Evolutionary conservation across 345 rosid genomes (phyloP).

Genomic region (Boechera stricta): DNA sequence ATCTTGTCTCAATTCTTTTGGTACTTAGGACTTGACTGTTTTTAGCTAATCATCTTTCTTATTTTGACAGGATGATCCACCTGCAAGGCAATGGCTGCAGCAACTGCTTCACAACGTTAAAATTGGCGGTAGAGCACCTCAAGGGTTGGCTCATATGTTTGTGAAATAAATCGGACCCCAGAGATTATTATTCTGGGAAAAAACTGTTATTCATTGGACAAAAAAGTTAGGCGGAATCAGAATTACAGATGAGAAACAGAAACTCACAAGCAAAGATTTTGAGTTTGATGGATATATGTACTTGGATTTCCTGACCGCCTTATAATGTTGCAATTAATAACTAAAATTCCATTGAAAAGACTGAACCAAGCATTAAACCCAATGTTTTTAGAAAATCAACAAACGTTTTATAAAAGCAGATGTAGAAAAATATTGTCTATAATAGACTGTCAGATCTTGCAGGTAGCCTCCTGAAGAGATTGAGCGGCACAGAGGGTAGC

Average conservation of each 20-base stretch:
- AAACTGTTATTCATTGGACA: slow-evolving; percentile 31
- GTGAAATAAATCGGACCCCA: slow-evolving; percentile 46
- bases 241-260: slow-evolving; percentile 24
- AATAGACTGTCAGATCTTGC: slow-evolving; percentile 96
- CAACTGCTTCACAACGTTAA: slow-evolving; percentile 75
- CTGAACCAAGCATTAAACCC: slow-evolving; percentile 14
- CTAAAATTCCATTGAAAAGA: slow-evolving; percentile 25
- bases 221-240: slow-evolving; percentile 19
- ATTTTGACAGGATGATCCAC: slow-evolving; percentile 73
- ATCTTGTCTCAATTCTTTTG: neutral
- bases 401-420: slow-evolving; percentile 21
- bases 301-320: slow-evolving; percentile 25
- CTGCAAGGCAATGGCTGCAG: slow-evolving; percentile 80
- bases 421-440: slow-evolving; percentile 45
- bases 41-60: slow-evolving; percentile 18
- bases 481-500: slow-evolving; percentile 84
- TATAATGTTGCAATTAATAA: slow-evolving; percentile 30
- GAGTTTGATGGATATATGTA: slow-evolving; percentile 33
- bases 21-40: neutral
- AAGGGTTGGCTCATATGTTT: slow-evolving; percentile 69
- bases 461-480: slow-evolving; percentile 94
- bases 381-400: slow-evolving; percentile 12
- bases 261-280: slow-evolving; percentile 25
- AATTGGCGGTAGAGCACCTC: slow-evolving; percentile 50
- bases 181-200: slow-evolving; percentile 1